Evolutionary conservation across 257 asterid genomes (phyloP).

Genomic region (Solanum peruvianum): DNA sequence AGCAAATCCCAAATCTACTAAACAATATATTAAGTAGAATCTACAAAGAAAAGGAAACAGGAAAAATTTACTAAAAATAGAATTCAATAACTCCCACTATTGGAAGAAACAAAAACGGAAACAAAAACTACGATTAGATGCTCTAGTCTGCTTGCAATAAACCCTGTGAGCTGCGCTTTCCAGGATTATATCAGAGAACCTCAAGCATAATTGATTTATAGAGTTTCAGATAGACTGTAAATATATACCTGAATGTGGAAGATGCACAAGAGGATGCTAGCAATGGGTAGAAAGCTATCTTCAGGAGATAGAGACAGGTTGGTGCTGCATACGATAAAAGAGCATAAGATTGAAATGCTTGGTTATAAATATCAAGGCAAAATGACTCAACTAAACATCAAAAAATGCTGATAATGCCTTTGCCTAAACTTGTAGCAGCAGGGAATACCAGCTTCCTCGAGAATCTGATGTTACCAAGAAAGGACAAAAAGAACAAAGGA

Average conservation of each 20-base stretch:
- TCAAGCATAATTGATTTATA: neutral
- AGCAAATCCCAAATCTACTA: neutral
- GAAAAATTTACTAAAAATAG: neutral
- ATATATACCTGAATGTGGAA: conserved; percentile 68
- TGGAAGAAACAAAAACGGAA: neutral
- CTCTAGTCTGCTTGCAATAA: neutral
- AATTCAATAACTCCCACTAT: neutral
- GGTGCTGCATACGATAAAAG: conserved; percentile 27
- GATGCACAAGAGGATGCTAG: conserved; percentile 85
- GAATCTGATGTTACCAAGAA: neutral
- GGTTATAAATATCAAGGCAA: neutral
- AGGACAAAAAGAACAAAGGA: neutral
- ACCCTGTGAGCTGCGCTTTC: neutral
- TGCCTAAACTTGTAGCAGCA: neutral
- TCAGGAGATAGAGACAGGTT: conserved; percentile 85
- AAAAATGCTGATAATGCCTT: neutral
- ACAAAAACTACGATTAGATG: neutral
- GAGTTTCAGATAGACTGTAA: neutral
- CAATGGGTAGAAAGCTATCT: conserved; percentile 94
- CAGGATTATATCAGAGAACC: neutral
- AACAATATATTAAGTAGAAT: neutral
- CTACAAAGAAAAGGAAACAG: neutral
- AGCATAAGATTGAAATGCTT: neutral
- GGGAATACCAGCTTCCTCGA: neutral
- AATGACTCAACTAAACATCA: neutral